Evolutionary conservation across 163 green algal genomes (phyloP).

Genomic region (Chlamydomonas reinhardtii): DNA sequence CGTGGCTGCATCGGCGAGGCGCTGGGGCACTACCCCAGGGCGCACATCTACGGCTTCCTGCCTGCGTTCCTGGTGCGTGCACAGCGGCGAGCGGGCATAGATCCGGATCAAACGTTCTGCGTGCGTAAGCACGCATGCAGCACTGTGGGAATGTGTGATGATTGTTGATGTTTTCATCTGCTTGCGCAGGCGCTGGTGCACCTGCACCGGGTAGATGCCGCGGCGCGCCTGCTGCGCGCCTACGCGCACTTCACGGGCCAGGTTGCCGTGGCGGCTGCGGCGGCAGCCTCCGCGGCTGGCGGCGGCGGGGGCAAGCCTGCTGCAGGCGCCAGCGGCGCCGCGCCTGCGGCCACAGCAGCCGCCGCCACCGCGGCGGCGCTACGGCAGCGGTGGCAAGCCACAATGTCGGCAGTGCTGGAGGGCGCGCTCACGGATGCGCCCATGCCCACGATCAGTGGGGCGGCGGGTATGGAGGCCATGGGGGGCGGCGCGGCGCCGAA

Average conservation of each 20-base stretch:
- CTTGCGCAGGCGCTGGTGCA: slow-evolving; percentile 24
- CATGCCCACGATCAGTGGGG: background rate
- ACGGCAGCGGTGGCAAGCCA: slow-evolving; percentile 3
- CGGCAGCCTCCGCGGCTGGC: background rate
- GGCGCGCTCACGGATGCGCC: background rate
- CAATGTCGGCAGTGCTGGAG: slow-evolving; percentile 18
- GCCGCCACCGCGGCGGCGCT: background rate
- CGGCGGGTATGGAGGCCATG: background rate
- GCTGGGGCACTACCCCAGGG: slow-evolving; percentile 41
- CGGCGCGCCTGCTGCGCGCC: slow-evolving; percentile 31
- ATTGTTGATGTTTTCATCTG: too few species aligned
- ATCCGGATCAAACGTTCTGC: too few species aligned
- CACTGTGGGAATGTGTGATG: too few species aligned
- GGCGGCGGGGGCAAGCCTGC: background rate
- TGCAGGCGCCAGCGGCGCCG: background rate
- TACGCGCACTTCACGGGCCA: slow-evolving; percentile 40
- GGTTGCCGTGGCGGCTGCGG: background rate
- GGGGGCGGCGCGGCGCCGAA: background rate
- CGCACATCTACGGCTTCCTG: slow-evolving; percentile 51
- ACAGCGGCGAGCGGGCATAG: too few species aligned
- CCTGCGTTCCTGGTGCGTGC: slow-evolving; percentile 42
- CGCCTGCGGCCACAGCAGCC: too few species aligned
- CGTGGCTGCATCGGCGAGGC: slow-evolving; percentile 16
- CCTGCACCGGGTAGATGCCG: slow-evolving; percentile 43
- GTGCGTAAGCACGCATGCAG: too few species aligned